Conservation (phyloP, 73 alveolate species). For the Symbiodinium natans region DNA sequence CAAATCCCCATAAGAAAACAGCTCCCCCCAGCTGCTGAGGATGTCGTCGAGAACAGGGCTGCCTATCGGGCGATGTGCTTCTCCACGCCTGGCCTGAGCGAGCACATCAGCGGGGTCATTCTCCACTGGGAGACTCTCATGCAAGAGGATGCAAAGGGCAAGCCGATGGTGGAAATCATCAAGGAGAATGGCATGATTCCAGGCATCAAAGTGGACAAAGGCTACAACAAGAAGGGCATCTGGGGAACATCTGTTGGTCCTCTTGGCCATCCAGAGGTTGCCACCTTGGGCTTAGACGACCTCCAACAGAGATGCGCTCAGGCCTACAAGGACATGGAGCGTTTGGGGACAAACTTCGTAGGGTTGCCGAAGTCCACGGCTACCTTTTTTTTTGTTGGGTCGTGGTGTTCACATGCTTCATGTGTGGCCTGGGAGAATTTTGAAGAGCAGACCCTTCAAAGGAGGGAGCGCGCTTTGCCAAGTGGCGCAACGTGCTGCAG, state of each 20-base stretch:
- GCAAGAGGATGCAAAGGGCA: slow-evolving; percentile 98
- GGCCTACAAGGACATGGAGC: slow-evolving; percentile 66
- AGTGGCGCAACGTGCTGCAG: slow-evolving; percentile 99
- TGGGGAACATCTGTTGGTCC: slow-evolving; percentile 73
- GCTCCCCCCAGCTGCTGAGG: too few species aligned
- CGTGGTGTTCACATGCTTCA: too few species aligned
- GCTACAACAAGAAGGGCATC: slow-evolving; percentile 94
- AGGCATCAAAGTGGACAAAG: slow-evolving; percentile 99
- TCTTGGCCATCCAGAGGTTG: slow-evolving; percentile 67
- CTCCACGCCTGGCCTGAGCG: slow-evolving; percentile 98
- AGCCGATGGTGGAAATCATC: slow-evolving; percentile 97
- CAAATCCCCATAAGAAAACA: too few species aligned
- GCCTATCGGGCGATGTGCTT: slow-evolving; percentile 98
- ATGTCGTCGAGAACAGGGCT: slow-evolving; percentile 98
- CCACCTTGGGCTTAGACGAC: slow-evolving; percentile 95
- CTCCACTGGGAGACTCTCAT: slow-evolving; percentile 99
- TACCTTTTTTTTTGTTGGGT: too few species aligned
- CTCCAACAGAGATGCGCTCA: slow-evolving; percentile 95
- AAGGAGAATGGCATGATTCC: slow-evolving; percentile 98
- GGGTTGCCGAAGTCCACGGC: too few species aligned
- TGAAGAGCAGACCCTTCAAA: too few species aligned
- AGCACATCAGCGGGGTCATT: slow-evolving; percentile 99
- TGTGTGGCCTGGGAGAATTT: too few species aligned
- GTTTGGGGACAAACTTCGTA: too few species aligned
- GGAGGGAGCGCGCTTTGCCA: slow-evolving; percentile 98